Evolutionary conservation across 108 stramenopile genomes (phyloP).

Genomic region (Cylindrotheca closterium): DNA sequence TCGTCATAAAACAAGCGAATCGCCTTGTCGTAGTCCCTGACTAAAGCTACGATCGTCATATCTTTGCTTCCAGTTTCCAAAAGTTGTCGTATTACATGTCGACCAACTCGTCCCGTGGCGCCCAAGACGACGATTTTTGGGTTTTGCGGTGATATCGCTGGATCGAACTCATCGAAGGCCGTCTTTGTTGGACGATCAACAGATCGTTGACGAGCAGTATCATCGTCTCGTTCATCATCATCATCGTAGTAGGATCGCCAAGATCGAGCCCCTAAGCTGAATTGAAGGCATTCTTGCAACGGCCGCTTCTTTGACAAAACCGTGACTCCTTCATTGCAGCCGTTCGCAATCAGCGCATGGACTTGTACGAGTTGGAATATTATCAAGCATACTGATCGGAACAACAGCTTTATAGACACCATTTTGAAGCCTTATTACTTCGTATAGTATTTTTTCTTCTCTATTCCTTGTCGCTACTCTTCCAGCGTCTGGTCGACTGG

Average conservation of each 20-base stretch:
- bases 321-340: too few species aligned
- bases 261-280: background rate
- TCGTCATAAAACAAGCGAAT: constrained; percentile 56
- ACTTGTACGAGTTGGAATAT: too few species aligned
- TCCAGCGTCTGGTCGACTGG: too few species aligned
- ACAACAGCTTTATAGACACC: too few species aligned
- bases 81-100: constrained; percentile 52
- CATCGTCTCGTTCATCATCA: background rate
- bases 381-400: too few species aligned
- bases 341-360: too few species aligned
- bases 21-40: constrained; percentile 53
- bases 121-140: constrained; percentile 71
- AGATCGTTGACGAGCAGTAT: constrained; percentile 5
- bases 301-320: too few species aligned
- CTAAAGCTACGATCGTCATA: constrained; percentile 69
- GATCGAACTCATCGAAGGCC: constrained; percentile 17
- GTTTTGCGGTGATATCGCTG: constrained; percentile 26
- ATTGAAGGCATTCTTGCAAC: too few species aligned
- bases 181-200: constrained; percentile 33
- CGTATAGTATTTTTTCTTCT: too few species aligned
- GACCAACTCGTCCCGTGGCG: constrained; percentile 59
- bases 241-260: background rate
- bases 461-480: too few species aligned
- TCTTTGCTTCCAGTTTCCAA: constrained; percentile 40
- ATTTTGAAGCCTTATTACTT: too few species aligned